Percentiles rank a stretch among this genome's conserved stretches.
Conservation (phyloP, 768 basidiomycete species). For the Antrodiella citrinella region DNA sequence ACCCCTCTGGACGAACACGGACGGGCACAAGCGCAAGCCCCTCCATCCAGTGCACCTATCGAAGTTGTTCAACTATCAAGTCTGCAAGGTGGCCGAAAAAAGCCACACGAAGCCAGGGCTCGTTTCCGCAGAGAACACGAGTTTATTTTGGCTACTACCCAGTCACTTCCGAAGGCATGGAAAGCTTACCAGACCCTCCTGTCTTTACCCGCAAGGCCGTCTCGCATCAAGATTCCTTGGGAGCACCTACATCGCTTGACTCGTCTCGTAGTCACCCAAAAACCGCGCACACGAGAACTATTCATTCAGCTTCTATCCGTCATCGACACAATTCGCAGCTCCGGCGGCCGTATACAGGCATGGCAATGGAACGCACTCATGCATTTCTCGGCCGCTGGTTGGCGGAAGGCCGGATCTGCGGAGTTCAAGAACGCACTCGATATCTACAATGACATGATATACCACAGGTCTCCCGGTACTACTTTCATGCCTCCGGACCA, state of each 20-base stretch:
- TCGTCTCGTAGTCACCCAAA: slow-evolving; percentile 45
- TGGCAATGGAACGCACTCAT: slow-evolving; percentile 77
- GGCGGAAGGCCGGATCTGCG: slow-evolving; percentile 45
- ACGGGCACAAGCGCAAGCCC: too few species aligned
- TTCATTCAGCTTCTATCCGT: slow-evolving; percentile 68
- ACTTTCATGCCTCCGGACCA: slow-evolving; percentile 4
- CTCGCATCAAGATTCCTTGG: slow-evolving; percentile 20
- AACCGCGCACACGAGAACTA: slow-evolving; percentile 48
- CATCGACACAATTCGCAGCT: slow-evolving; percentile 44
- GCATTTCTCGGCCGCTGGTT: slow-evolving; percentile 57
- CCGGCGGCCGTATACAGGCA: slow-evolving; percentile 45
- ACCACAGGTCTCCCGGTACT: slow-evolving; percentile 34
- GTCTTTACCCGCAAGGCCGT: slow-evolving; percentile 8
- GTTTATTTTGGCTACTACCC: slow-evolving; percentile 26
- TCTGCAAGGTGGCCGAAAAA: too few species aligned
- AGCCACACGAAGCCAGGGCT: slow-evolving; percentile 10
- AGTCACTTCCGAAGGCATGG: slow-evolving; percentile 32
- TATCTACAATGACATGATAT: slow-evolving; percentile 55
- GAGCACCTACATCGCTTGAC: slow-evolving; percentile 52
- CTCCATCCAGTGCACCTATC: too few species aligned
- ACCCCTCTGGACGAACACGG: too few species aligned
- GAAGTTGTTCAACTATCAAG: too few species aligned
- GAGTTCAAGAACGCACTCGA: slow-evolving; percentile 56
- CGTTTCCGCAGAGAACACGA: slow-evolving; percentile 15
- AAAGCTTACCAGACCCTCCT: slow-evolving; percentile 32